Conservation (phyloP, 106 monocot genomes). For the Dioscorea alata region DNA sequence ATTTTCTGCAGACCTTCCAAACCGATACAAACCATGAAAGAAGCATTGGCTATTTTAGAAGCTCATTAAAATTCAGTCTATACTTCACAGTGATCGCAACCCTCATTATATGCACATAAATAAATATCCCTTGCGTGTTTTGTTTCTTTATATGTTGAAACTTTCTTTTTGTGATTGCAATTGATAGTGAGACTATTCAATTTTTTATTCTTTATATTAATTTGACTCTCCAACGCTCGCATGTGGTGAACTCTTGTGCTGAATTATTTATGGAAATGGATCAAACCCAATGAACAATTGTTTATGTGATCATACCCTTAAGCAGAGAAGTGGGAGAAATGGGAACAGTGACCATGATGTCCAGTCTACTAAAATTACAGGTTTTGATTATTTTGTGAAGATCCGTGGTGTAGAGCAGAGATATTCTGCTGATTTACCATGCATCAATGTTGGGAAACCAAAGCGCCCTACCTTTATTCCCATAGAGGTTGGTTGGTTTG, state of each 20-base stretch:
- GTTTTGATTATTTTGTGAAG: slow-evolving; percentile 68
- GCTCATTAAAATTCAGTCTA: background rate
- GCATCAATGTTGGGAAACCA: slow-evolving; percentile 93
- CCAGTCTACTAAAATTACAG: slow-evolving; percentile 48
- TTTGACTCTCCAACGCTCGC: too few species aligned
- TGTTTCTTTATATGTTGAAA: too few species aligned
- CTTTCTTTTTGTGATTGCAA: too few species aligned
- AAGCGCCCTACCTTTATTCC: slow-evolving; percentile 88
- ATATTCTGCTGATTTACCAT: slow-evolving; percentile 56
- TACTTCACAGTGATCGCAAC: too few species aligned
- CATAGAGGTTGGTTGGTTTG: slow-evolving; percentile 84
- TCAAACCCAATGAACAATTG: too few species aligned
- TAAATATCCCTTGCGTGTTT: too few species aligned
- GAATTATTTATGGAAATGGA: too few species aligned
- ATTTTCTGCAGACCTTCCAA: slow-evolving; percentile 12
- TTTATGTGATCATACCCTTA: slow-evolving; percentile 56
- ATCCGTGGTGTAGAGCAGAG: slow-evolving; percentile 31
- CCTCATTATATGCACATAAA: too few species aligned
- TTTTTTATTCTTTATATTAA: too few species aligned
- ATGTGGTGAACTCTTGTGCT: too few species aligned
- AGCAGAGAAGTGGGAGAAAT: slow-evolving; percentile 35
- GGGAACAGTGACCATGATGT: slow-evolving; percentile 25
- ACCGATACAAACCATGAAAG: slow-evolving; percentile 21
- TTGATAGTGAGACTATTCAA: too few species aligned
- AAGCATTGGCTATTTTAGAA: slow-evolving; percentile 28